A percentile compares a stretch with the other conserved stretches of the same genome.
Evolutionary conservation across 2,329 filamentous ascomycete genomes (phyloP).

Genomic region (Leptoxyphium fumago): DNA sequence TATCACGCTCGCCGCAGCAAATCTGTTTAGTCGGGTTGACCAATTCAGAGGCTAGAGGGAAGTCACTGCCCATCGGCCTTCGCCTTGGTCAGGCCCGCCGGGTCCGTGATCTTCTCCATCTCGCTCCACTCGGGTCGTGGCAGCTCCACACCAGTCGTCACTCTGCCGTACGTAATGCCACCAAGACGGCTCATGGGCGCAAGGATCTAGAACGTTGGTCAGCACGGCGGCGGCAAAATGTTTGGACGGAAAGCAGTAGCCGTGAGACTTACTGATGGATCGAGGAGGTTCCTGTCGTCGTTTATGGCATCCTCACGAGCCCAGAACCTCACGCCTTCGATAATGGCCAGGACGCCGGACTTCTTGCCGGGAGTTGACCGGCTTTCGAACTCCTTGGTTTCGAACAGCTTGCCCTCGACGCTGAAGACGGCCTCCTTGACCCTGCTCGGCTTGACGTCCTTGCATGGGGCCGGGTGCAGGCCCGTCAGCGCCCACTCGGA

Average conservation of each 20-base stretch:
- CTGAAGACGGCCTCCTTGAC: constrained; percentile 73
- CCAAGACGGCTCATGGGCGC: constrained; percentile 65
- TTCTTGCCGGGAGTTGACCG: constrained; percentile 55
- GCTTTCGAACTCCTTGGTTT: constrained; percentile 63
- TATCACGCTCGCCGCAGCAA: too few relatives aligned
- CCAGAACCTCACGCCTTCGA: constrained; percentile 83
- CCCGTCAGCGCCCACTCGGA: constrained; percentile 72
- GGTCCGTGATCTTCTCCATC: constrained; percentile 39
- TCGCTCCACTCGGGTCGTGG: constrained; percentile 40
- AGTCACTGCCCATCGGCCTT: constrained; percentile 27
- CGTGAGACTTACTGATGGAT: constrained; percentile 43
- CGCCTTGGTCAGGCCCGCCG: constrained; percentile 36
- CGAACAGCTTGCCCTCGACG: constrained; percentile 66
- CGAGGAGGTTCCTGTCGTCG: constrained; percentile 57
- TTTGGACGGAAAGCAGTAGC: not conserved
- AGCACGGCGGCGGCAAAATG: not conserved
- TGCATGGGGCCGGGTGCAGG: constrained; percentile 52
- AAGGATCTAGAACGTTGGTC: constrained; percentile 38
- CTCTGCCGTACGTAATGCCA: constrained; percentile 69
- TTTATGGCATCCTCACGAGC: constrained; percentile 78
- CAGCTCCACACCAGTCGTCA: constrained; percentile 57
- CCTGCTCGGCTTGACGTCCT: constrained; percentile 52
- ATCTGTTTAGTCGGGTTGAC: too few relatives aligned
- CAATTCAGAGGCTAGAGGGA: not conserved
- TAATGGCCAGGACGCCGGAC: constrained; percentile 56